Percentiles rank a stretch among this genome's conserved stretches.
phyloP scores from a whole-genome alignment of 2,329 filamentous ascomycete genomes.

The Cladosporium cucumerinum region DNA sequence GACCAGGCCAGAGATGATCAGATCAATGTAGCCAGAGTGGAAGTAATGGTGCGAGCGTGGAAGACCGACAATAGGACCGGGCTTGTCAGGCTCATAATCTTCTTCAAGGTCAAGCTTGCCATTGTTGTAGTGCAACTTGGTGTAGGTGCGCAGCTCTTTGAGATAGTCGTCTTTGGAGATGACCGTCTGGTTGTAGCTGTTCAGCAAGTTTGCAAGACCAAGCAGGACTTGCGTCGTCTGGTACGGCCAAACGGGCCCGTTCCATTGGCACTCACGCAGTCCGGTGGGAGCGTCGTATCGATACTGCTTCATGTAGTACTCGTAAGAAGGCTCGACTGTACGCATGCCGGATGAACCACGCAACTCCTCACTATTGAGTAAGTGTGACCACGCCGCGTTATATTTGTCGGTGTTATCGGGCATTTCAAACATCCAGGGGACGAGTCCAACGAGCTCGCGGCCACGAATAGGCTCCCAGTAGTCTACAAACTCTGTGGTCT shows the following conservation, averaged over 20 bases:
- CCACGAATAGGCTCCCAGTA: conserved; percentile 43
- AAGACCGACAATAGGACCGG: conserved; percentile 42
- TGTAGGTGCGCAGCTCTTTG: conserved; percentile 38
- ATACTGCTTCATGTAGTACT: conserved; percentile 47
- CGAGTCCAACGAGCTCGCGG: conserved; percentile 43
- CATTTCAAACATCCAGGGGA: conserved; percentile 44
- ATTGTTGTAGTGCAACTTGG: conserved; percentile 39
- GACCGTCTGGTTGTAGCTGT: conserved; percentile 38
- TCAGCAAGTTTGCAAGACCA: conserved; percentile 43
- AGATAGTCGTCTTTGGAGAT: conserved; percentile 38
- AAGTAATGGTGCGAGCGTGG: conserved; percentile 46
- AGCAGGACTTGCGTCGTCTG: conserved; percentile 43
- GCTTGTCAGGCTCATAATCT: conserved; percentile 45
- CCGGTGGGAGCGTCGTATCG: conserved; percentile 36
- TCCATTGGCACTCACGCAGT: conserved; percentile 45
- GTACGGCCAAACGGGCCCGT: conserved; percentile 45
- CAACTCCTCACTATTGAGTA: conserved; percentile 36
- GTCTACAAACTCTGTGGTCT: conserved; percentile 38
- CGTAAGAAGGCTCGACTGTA: conserved; percentile 44
- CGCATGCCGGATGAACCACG: conserved; percentile 38
- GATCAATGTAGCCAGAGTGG: conserved; percentile 45
- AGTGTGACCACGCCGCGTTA: conserved; percentile 39
- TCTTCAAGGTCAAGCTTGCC: conserved; percentile 41
- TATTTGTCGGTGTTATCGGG: conserved; percentile 40
- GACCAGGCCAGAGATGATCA: conserved; percentile 42